These are phyloP conservation scores for Aspergillus brunneoviolaceus DNA, from an alignment of 2,329 filamentous ascomycete species.

Conservation along the genomic window DNA sequence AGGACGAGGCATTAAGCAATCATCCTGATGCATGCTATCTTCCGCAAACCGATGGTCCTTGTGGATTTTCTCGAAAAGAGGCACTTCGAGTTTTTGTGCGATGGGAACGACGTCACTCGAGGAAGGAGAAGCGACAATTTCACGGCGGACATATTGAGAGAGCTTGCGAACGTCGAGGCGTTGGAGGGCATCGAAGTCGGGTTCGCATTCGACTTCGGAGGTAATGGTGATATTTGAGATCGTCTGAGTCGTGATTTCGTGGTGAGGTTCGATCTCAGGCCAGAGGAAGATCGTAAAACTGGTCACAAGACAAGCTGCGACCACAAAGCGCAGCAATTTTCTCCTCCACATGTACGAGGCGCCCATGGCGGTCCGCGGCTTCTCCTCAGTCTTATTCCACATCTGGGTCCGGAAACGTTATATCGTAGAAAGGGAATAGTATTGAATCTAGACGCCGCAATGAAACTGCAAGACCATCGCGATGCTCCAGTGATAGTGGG, in stretches of 20 bases:
- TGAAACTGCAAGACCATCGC: constrained; percentile 21
- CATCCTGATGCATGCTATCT: constrained; percentile 23
- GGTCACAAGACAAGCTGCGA: constrained; percentile 26
- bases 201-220: constrained; percentile 28
- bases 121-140: constrained; percentile 27
- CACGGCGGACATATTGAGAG: constrained; percentile 32
- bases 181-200: constrained; percentile 26
- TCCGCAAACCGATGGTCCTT: constrained; percentile 1
- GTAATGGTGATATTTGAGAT: constrained; percentile 33
- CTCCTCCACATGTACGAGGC: constrained; percentile 35
- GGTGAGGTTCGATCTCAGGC: constrained; percentile 22
- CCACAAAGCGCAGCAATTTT: constrained; percentile 30
- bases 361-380: constrained; percentile 20
- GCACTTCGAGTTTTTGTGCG: constrained; percentile 27
- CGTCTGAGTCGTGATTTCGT: constrained; percentile 15
- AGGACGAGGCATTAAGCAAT: constrained; percentile 45
- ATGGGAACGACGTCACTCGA: constrained; percentile 25
- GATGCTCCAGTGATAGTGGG: constrained; percentile 5
- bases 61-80: constrained; percentile 23
- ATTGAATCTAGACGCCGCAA: constrained; percentile 11
- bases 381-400: constrained; percentile 27
- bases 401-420: constrained; percentile 13
- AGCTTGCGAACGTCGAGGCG: constrained; percentile 29
- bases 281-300: constrained; percentile 29
- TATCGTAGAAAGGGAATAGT: background rate